phyloP scores from a whole-genome alignment of 2,329 filamentous ascomycete genomes.

The Aspergillus neotritici region DNA sequence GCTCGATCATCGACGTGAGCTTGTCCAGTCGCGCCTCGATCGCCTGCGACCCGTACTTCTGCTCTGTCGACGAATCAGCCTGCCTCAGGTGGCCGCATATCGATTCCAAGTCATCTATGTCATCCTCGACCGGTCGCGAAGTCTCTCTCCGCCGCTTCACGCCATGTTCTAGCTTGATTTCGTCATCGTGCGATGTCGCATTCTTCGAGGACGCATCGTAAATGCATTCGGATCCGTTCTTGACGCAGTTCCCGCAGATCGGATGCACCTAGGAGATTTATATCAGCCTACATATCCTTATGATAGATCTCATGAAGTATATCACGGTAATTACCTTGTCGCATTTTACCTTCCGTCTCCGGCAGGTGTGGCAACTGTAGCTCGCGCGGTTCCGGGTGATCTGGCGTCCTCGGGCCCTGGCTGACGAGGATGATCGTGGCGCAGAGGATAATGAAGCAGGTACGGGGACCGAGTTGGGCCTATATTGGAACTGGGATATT shows the following conservation, averaged over 20 bases:
- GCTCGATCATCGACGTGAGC: conserved; percentile 42
- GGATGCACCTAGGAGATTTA: conserved; percentile 34
- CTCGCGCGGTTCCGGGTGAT: conserved; percentile 45
- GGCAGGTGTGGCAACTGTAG: conserved; percentile 44
- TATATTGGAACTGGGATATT: conserved; percentile 6
- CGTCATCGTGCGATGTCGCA: conserved; percentile 10
- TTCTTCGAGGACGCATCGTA: conserved; percentile 35
- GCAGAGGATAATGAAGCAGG: conserved; percentile 6
- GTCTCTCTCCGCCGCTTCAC: conserved; percentile 32
- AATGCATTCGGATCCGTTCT: conserved; percentile 39
- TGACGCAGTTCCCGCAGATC: conserved; percentile 42
- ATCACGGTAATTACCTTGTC: conserved; percentile 29
- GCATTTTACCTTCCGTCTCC: conserved; percentile 45
- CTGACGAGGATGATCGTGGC: conserved; percentile 3
- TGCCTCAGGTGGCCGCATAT: conserved; percentile 26
- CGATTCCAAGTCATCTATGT: conserved; percentile 30
- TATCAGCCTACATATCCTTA: background rate
- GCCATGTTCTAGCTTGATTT: conserved; percentile 21
- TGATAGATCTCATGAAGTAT: background rate
- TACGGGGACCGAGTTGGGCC: conserved; percentile 3
- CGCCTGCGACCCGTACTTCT: conserved; percentile 29
- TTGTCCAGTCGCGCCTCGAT: conserved; percentile 42
- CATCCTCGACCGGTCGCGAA: conserved; percentile 24
- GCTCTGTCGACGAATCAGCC: conserved; percentile 18
- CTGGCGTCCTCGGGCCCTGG: conserved; percentile 32